Evolutionary conservation across 2,329 filamentous ascomycete genomes (phyloP).

Genomic region (Trichophyton equinum): DNA sequence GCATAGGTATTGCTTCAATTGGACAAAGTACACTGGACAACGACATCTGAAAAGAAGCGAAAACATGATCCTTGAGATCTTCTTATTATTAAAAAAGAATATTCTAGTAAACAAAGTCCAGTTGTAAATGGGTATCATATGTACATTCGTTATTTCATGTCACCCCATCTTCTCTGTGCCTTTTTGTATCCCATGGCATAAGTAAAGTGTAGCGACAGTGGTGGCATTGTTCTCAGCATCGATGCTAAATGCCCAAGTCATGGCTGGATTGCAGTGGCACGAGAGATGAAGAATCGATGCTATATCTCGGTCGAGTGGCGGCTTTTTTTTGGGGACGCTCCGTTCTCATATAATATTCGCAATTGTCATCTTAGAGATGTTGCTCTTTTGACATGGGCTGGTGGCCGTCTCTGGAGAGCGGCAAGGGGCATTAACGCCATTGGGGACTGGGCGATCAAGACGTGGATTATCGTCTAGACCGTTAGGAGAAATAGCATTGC

Average conservation of each 20-base stretch:
- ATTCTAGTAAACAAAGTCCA: background rate
- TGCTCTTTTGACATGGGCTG: slow-evolving; percentile 19
- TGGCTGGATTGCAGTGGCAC: background rate
- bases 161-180: background rate
- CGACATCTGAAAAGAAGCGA: background rate
- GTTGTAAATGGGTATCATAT: slow-evolving; percentile 1
- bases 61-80: background rate
- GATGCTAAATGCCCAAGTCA: background rate
- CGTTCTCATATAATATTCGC: slow-evolving; percentile 32
- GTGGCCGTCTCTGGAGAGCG: slow-evolving; percentile 16
- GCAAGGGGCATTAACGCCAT: background rate
- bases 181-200: background rate
- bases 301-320: background rate
- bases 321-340: too few relatives aligned
- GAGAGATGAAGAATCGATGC: background rate
- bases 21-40: background rate
- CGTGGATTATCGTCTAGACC: background rate
- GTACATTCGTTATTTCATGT: slow-evolving; percentile 4
- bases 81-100: background rate
- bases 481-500: background rate
- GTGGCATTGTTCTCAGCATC: background rate
- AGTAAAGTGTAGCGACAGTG: background rate
- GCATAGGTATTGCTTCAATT: background rate
- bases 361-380: slow-evolving; percentile 35
- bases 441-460: background rate